These are phyloP conservation scores for Diaporthe aspalathi DNA, from an alignment of 2,329 filamentous ascomycete genomes.

Conservation along the genomic window DNA sequence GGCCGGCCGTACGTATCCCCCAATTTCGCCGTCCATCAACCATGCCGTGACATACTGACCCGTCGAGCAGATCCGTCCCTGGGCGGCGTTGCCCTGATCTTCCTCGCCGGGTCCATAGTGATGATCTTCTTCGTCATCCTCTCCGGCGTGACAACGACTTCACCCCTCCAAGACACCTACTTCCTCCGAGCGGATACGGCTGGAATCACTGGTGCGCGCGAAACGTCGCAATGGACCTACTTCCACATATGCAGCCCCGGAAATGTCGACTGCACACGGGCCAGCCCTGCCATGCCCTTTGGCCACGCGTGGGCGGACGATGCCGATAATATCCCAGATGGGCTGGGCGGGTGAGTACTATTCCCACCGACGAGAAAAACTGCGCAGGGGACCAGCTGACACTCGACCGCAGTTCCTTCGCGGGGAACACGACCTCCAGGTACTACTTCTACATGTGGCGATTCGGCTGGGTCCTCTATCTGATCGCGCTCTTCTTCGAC, in stretches of 20 bases:
- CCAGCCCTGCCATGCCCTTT: slow-evolving; percentile 74
- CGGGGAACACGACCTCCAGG: slow-evolving; percentile 63
- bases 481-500: slow-evolving; percentile 86
- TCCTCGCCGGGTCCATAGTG: slow-evolving; percentile 63
- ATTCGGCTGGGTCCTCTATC: slow-evolving; percentile 92
- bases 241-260: slow-evolving; percentile 81
- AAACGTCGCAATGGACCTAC: slow-evolving; percentile 86
- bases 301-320: slow-evolving; percentile 74
- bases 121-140: slow-evolving; percentile 71
- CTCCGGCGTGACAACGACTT: slow-evolving; percentile 59
- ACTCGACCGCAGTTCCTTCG: slow-evolving; percentile 50
- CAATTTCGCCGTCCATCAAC: not conserved
- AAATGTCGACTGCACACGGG: slow-evolving; percentile 72
- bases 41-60: not conserved
- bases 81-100: slow-evolving; percentile 57
- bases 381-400: not conserved
- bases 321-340: slow-evolving; percentile 56
- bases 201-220: slow-evolving; percentile 75
- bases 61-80: slow-evolving; percentile 52
- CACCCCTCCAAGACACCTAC: slow-evolving; percentile 79
- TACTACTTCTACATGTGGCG: slow-evolving; percentile 86
- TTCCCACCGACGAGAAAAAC: not conserved
- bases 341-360: slow-evolving; percentile 57
- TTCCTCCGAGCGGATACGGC: slow-evolving; percentile 85
- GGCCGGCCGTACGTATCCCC: slow-evolving; percentile 32